Base-by-base conservation (phyloP, 495 filamentous ascomycete species). In the Talaromyces stipitatus region DNA sequence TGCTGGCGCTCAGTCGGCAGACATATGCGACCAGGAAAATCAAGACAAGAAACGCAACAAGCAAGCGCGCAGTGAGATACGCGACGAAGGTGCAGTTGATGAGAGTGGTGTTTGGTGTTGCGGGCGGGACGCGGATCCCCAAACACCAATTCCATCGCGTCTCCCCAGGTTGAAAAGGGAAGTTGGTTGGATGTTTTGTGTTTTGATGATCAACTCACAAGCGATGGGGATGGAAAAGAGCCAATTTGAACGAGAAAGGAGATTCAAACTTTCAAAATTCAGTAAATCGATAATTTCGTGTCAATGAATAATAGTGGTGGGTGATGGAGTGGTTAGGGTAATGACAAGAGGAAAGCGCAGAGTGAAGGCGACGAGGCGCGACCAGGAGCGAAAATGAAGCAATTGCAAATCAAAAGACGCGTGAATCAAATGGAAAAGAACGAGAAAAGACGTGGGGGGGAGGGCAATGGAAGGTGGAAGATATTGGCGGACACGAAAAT, bases 371-470 rank as follows among this genome's bases (percentile, higher is more conserved):
- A 59, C 53, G 50, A 70, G 61, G 50, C 58, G 55, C 62, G 59
- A 58, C n/a, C 61, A 47, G 51, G 62, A 63, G 66, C 57, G 63
- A 65, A 64, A 63, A 55, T 53, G 54, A 64, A 59, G 64, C 57
- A 36, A 54, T 54, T 41, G 36, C 36, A 62, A 32, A 57, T 36
- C 61, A 57, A 58, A 57, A 66, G 14, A 60, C 58, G 52, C 54
- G 45, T 36, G 63, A 41, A 53, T 20, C 14, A 20, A 58, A 53
- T 18, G 36, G 54, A 59, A 64, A 62, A 58, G 58, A 61, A 65
- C 61, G 61, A 69, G 61, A 66, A 64, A 69, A 61, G 63, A 66
- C 60, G 66, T 72, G 66, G 33, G 12, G 64, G 63, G 63, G 69
- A 55, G 58, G 45, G 64, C 41, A 59, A 38, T 38, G 32, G 27